Evolutionary conservation across 1,284 basidiomycete genomes (phyloP).

Genomic region (Spongispora temasekensis): DNA sequence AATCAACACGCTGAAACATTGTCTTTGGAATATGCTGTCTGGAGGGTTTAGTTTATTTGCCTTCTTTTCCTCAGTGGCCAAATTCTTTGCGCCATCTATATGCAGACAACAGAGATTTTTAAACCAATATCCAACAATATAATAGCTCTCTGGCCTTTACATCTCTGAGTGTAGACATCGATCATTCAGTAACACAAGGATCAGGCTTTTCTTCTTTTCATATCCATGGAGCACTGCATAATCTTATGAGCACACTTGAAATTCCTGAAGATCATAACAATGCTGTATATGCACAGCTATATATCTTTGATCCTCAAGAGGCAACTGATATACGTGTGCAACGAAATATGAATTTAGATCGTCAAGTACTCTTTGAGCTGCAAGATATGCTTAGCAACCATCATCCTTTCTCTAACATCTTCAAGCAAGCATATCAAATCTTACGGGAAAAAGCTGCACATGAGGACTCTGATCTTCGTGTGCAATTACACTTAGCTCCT

Average conservation of each 20-base stretch:
- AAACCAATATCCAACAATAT: no score
- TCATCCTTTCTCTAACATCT: not conserved
- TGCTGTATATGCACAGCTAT: not conserved
- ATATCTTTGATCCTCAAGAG: not conserved
- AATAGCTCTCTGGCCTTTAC: no score
- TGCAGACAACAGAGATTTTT: no score
- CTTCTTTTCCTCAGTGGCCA: no score
- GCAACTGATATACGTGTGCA: not conserved
- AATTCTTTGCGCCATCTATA: no score
- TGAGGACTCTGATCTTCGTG: not conserved
- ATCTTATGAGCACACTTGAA: not conserved
- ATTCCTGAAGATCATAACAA: not conserved
- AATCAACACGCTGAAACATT: no score
- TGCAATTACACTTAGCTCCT: not conserved
- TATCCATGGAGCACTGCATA: not conserved
- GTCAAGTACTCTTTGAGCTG: not conserved
- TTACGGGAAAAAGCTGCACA: not conserved
- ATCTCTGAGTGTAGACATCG: no score
- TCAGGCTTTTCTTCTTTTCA: not conserved
- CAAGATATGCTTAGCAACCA: not conserved
- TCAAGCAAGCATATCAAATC: not conserved
- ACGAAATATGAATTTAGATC: not conserved
- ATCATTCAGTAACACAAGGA: no score
- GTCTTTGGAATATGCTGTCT: no score
- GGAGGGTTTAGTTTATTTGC: no score